Evolutionary conservation across 176 grass and related monocot genomes (phyloP), one percentile per base, ranked within the genome.

Genomic region (Carex myosuroides): DNA sequence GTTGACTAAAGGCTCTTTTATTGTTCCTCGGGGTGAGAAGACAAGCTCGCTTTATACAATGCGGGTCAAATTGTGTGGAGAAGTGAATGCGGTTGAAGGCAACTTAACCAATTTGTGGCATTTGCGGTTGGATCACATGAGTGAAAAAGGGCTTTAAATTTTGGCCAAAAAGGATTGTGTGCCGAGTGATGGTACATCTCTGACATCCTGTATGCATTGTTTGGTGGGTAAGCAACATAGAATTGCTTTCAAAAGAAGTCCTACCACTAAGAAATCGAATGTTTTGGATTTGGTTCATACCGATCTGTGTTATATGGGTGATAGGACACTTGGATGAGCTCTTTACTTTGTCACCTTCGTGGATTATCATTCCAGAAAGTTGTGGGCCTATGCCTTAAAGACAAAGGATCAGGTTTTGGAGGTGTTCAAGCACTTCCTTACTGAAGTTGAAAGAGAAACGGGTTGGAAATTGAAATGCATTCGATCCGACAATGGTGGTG

Each of bases 201-300:
- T 78, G 2, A 60, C 2, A 12, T 3, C 24, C 0, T 77, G 5
- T 33, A 85, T 1, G 1, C 10, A 77, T 53, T 85, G 12, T 60
- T 70, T 82, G 2, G 37, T 10, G 24, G 60, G 21, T 11, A 86
- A 86, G 13, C 42, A 89, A 83, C 63, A 82, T 8, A n/a, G 33
- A 50, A 17, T 89, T 77, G 24, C 44, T 55, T 86, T 86, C 16
- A 4, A 73, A 30, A 71, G 61, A 55, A 44, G 41, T 44, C 10
- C 9, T 39, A 33, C 10, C 60, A 24, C 17, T 0, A 79, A 74
- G n/a, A 37, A 29, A 46, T 8, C 2, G 4, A 33, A 70, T 85
- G 24, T 88, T 16, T 13, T 85, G 20, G 14, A 88, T 59, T 42
- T 85, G 39, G 29, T 84, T 57, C 81, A 88, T 5, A 80, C 59